phyloP scores from a whole-genome alignment of 805 yeast species.

The Saccharomyces eubayanus region DNA sequence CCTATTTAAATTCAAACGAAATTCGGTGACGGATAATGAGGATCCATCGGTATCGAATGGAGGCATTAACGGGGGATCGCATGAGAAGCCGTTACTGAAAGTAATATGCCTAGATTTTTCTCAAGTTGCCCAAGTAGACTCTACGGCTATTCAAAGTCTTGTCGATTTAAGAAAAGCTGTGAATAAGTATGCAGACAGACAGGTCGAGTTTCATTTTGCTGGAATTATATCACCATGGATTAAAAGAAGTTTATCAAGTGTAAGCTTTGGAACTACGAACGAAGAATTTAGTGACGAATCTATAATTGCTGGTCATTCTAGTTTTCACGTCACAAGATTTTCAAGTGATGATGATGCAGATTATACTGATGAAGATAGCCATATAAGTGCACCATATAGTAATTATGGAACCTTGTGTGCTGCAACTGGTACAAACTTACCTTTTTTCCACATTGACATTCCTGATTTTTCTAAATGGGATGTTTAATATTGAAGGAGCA shows the following conservation, averaged over 20 bases:
- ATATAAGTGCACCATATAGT: slow-evolving; percentile 6
- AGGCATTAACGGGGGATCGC: slow-evolving; percentile 12
- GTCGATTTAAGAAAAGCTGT: slow-evolving; percentile 68
- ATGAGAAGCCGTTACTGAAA: slow-evolving; percentile 58
- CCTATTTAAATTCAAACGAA: slow-evolving; percentile 13
- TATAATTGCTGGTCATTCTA: slow-evolving; percentile 27
- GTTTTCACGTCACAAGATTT: slow-evolving; percentile 24
- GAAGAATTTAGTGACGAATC: slow-evolving; percentile 32
- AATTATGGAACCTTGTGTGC: slow-evolving; percentile 11
- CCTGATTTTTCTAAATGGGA: slow-evolving; percentile 31
- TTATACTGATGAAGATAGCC: background rate
- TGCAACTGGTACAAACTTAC: slow-evolving; percentile 29
- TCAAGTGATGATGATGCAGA: slow-evolving; percentile 8
- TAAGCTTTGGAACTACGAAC: slow-evolving; percentile 64
- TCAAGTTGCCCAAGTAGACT: slow-evolving; percentile 64
- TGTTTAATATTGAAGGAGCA: slow-evolving; percentile 1
- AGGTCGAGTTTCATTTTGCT: slow-evolving; percentile 82
- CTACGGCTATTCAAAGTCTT: slow-evolving; percentile 73
- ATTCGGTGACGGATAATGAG: slow-evolving; percentile 13
- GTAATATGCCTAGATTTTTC: slow-evolving; percentile 77
- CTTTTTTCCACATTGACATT: slow-evolving; percentile 31
- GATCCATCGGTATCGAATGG: background rate
- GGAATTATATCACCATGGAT: slow-evolving; percentile 85
- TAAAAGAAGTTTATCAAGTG: slow-evolving; percentile 61
- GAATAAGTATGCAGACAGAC: slow-evolving; percentile 68